Conservation (phyloP, 331 rosid genomes). For the Quercus tomentella region DNA sequence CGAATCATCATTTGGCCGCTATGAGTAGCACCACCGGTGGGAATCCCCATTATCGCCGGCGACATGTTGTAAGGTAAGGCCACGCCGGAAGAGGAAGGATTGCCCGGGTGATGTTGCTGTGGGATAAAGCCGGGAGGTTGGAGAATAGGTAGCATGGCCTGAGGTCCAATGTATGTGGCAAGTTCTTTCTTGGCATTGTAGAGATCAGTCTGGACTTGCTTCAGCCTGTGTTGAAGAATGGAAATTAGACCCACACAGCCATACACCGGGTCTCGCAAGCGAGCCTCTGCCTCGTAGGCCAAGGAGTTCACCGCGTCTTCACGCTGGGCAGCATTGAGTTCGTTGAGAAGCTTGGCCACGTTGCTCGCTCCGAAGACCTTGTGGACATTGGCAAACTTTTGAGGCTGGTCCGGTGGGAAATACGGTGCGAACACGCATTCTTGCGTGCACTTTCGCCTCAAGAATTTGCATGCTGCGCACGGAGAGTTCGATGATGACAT, state of each 20-base stretch:
- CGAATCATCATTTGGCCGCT: slow-evolving; percentile 49
- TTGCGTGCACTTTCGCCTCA: slow-evolving; percentile 80
- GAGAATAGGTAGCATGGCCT: slow-evolving; percentile 39
- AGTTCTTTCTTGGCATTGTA: slow-evolving; percentile 65
- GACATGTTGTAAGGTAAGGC: slow-evolving; percentile 39
- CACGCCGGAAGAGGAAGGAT: slow-evolving; percentile 22
- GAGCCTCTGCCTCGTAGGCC: slow-evolving; percentile 89
- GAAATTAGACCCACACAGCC: slow-evolving; percentile 95
- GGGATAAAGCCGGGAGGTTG: slow-evolving; percentile 15
- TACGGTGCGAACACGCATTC: slow-evolving; percentile 95
- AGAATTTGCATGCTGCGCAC: slow-evolving; percentile 91
- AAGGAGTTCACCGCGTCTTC: slow-evolving; percentile 91
- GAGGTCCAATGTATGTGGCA: slow-evolving; percentile 66
- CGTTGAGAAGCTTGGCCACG: slow-evolving; percentile 76
- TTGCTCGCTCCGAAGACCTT: slow-evolving; percentile 92
- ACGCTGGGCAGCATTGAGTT: slow-evolving; percentile 55
- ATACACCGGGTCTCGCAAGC: slow-evolving; percentile 83
- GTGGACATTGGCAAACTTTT: slow-evolving; percentile 74
- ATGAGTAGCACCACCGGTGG: slow-evolving; percentile 8
- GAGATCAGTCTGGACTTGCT: slow-evolving; percentile 54
- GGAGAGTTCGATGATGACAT: slow-evolving; percentile 67
- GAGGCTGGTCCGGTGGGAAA: slow-evolving; percentile 93
- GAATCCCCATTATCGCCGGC: slow-evolving; percentile 20
- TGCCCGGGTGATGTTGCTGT: slow-evolving; percentile 26
- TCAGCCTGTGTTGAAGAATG: slow-evolving; percentile 64